Conservation (phyloP, 2,329 filamentous ascomycete genomes). For the Hymenotorrendiella dingleyae region DNA sequence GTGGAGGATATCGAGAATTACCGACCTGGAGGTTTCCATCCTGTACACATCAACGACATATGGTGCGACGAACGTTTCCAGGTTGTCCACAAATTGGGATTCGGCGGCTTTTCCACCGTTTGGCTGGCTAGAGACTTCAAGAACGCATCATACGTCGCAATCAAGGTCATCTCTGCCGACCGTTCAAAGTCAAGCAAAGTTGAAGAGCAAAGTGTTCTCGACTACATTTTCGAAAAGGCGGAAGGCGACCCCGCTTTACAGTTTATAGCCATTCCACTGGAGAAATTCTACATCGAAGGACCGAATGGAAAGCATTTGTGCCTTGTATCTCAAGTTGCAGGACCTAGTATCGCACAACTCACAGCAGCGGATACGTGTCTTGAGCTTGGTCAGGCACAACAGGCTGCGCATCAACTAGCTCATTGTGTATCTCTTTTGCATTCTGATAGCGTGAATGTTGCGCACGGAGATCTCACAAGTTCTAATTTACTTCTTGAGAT, state of each 20-base stretch:
- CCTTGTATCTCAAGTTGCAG: conserved; percentile 32
- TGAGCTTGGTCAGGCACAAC: background rate
- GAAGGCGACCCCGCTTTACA: background rate
- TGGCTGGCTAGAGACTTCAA: conserved; percentile 36
- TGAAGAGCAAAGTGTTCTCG: background rate
- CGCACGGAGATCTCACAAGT: conserved; percentile 7
- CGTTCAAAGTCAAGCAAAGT: background rate
- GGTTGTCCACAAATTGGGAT: conserved; percentile 41
- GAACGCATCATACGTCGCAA: conserved; percentile 8
- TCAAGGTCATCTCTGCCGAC: conserved; percentile 12
- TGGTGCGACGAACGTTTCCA: conserved; percentile 38
- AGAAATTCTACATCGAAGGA: conserved; percentile 21
- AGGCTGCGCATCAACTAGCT: background rate
- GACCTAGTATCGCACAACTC: conserved; percentile 5
- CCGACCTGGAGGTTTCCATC: conserved; percentile 36
- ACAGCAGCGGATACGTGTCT: background rate
- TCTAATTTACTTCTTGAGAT: conserved; percentile 6
- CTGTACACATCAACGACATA: conserved; percentile 35
- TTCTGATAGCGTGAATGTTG: background rate
- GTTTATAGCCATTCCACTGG: background rate
- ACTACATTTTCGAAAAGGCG: background rate
- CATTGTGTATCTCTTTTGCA: background rate
- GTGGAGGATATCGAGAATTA: conserved; percentile 18
- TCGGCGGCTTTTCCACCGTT: conserved; percentile 39
- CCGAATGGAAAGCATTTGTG: conserved; percentile 40